These are phyloP conservation scores for Aureobasidium sp. DNA, from an alignment of 2,329 filamentous ascomycete genomes.

Conservation along the genomic window DNA sequence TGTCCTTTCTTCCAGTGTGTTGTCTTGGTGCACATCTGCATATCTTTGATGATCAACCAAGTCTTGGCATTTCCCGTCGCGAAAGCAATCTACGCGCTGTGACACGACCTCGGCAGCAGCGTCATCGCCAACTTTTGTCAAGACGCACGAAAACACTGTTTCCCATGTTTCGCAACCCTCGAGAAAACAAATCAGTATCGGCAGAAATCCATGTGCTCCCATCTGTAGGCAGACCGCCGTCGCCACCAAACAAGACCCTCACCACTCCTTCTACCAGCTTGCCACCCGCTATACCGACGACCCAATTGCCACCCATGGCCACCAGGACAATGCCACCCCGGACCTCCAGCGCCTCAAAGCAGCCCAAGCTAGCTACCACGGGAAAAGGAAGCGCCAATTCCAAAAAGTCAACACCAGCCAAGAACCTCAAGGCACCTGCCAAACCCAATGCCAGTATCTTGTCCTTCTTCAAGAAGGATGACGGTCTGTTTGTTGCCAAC, in stretches of 20 bases:
- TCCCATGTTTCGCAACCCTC: conserved; percentile 49
- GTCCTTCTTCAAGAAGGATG: conserved; percentile 46
- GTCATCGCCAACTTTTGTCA: neutral
- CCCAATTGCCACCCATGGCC: conserved; percentile 19
- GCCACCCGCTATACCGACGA: conserved; percentile 9
- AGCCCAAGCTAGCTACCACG: conserved; percentile 22
- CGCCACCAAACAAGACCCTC: conserved; percentile 33
- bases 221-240: conserved; percentile 45
- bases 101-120: neutral
- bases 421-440: conserved; percentile 31
- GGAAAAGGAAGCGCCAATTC: conserved; percentile 26
- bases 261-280: neutral
- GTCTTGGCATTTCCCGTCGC: conserved; percentile 11
- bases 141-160: neutral
- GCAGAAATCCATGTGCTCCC: conserved; percentile 31
- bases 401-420: conserved; percentile 27
- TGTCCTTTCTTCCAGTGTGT: neutral
- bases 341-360: conserved; percentile 18
- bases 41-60: neutral
- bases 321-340: conserved; percentile 19
- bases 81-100: conserved; percentile 8
- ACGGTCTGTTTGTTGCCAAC: conserved; percentile 32
- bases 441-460: conserved; percentile 45
- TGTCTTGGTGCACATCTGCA: neutral
- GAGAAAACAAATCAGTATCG: conserved; percentile 36